Evolutionary conservation across 2,329 filamentous ascomycete species (phyloP).

Genomic region (Talaromyces sp.): DNA sequence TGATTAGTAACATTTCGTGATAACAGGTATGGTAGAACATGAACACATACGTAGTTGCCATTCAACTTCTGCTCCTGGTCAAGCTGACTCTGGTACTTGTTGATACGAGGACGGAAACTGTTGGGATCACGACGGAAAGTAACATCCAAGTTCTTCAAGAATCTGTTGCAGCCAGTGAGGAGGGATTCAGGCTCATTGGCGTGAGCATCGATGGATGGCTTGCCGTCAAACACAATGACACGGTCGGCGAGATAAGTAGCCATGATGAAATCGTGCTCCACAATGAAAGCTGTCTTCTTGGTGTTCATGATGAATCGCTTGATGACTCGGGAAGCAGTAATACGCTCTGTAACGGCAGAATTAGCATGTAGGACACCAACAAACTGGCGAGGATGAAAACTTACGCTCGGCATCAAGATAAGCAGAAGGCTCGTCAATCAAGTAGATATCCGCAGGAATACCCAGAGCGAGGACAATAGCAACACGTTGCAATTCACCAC

Average conservation of each 20-base stretch:
- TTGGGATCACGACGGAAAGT: constrained; percentile 97
- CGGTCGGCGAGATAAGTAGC: constrained; percentile 78
- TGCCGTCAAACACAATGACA: constrained; percentile 96
- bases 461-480: constrained; percentile 96
- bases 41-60: constrained; percentile 77
- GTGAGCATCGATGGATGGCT: constrained; percentile 82
- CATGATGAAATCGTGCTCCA: constrained; percentile 99
- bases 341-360: constrained; percentile 61
- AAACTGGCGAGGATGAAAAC: not conserved
- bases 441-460: constrained; percentile 93
- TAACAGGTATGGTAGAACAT: not conserved
- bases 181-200: constrained; percentile 90
- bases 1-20: not conserved
- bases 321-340: constrained; percentile 93
- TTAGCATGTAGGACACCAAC: not conserved
- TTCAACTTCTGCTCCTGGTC: constrained; percentile 94
- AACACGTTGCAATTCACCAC: constrained; percentile 98
- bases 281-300: constrained; percentile 98
- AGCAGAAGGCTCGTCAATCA: constrained; percentile 95
- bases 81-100: constrained; percentile 92
- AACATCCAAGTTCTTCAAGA: constrained; percentile 94
- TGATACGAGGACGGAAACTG: constrained; percentile 96
- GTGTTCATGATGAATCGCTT: constrained; percentile 99
- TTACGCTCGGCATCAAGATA: constrained; percentile 90
- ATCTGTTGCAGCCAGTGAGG: constrained; percentile 91